A percentile compares a stretch with the other conserved stretches of the same genome.
phyloP scores from a whole-genome alignment of 192 early-diverging fungal species.

The Entophlyctis helioformis region DNA sequence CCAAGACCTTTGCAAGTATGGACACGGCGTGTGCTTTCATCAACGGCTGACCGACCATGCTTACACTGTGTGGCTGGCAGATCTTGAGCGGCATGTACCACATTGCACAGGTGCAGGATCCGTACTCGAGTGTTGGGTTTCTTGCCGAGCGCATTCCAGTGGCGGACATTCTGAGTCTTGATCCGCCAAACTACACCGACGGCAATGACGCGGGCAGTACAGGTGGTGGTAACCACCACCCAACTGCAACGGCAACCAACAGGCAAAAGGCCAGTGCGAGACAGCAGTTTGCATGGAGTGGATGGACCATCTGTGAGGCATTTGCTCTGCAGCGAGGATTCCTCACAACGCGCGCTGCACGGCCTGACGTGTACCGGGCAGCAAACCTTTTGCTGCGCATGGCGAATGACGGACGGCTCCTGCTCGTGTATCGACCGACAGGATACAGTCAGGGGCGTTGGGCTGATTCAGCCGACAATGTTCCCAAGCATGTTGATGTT shows the following conservation, averaged over 20 bases:
- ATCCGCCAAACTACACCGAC: conserved; percentile 30
- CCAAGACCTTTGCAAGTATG: conserved; percentile 62
- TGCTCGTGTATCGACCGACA: conserved; percentile 80
- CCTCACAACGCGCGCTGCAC: conserved; percentile 57
- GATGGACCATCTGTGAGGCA: conserved; percentile 87
- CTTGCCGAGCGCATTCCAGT: conserved; percentile 67
- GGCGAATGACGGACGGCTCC: conserved; percentile 71
- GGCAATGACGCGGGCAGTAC: no score
- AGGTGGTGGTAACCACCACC: no score
- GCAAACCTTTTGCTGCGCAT: conserved; percentile 78
- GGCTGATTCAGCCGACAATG: no score
- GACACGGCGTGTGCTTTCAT: no score
- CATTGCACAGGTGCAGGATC: conserved; percentile 92
- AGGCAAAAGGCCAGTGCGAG: no score
- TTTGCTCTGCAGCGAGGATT: conserved; percentile 77
- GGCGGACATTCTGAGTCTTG: conserved; percentile 58
- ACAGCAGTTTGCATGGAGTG: conserved; percentile 79
- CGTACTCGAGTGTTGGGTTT: conserved; percentile 71
- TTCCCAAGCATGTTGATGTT: no score
- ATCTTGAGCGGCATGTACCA: conserved; percentile 87
- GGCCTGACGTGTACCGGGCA: conserved; percentile 83
- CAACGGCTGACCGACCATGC: no score
- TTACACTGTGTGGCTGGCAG: conserved; percentile 9
- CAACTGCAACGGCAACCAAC: no score
- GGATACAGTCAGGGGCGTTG: no score